A percentile compares a stretch with the other conserved stretches of the same genome.
Conservation (phyloP, 1,284 basidiomycete genomes). For the Pascua sp. region DNA sequence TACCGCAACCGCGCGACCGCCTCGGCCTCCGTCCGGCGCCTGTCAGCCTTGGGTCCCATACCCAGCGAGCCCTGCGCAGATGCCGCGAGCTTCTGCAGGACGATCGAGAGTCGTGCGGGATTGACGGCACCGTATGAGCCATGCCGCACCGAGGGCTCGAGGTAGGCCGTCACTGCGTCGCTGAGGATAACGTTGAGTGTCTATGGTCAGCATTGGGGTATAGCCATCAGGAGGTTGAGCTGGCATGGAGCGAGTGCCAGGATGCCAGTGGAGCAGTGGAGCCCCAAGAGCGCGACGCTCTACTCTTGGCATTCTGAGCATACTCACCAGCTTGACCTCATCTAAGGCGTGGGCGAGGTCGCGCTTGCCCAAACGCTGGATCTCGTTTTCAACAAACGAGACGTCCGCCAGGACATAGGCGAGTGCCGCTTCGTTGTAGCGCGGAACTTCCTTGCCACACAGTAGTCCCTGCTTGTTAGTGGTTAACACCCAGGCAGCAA, state of each 20-base stretch:
- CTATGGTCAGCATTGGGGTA: constrained; percentile 4
- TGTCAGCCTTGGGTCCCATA: constrained; percentile 55
- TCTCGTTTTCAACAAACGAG: constrained; percentile 76
- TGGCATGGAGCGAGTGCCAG: too few species aligned
- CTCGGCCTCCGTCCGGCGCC: constrained; percentile 73
- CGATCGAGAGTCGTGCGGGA: constrained; percentile 67
- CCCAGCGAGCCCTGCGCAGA: constrained; percentile 31
- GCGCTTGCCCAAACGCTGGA: constrained; percentile 66
- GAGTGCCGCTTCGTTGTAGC: constrained; percentile 83
- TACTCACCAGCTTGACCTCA: constrained; percentile 73
- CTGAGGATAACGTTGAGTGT: constrained; percentile 64
- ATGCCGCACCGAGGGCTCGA: constrained; percentile 69
- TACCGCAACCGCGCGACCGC: constrained; percentile 38
- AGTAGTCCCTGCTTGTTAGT: constrained; percentile 34
- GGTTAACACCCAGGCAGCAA: too few species aligned
- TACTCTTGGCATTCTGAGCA: too few species aligned
- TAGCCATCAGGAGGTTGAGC: not conserved
- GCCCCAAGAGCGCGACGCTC: too few species aligned
- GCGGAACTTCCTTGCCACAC: constrained; percentile 58
- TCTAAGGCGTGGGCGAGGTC: constrained; percentile 71
- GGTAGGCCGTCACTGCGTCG: constrained; percentile 71
- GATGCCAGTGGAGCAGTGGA: too few species aligned
- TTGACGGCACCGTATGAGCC: constrained; percentile 68
- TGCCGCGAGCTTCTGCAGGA: constrained; percentile 68
- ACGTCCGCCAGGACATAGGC: constrained; percentile 78